These are phyloP conservation scores for Nyctanthes arbortristis DNA, from an alignment of 257 asterid genomes.

Conservation along the genomic window DNA sequence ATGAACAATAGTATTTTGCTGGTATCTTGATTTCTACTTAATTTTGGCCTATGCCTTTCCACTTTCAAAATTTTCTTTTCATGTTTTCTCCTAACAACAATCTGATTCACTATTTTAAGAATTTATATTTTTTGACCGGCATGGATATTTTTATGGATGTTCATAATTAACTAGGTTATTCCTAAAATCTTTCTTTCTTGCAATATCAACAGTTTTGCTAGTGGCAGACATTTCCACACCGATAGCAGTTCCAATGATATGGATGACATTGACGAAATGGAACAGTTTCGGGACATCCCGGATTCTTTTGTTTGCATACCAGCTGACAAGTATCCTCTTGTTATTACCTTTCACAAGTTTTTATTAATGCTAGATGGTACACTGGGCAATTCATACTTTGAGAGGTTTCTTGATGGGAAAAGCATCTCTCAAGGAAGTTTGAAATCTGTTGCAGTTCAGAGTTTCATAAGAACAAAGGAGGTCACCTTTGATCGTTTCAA, in stretches of 20 bases:
- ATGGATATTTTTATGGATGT: neutral
- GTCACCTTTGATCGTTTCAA: conserved; percentile 56
- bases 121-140: neutral
- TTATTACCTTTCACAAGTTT: conserved; percentile 65
- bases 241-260: conserved; percentile 28
- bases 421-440: conserved; percentile 19
- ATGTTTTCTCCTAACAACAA: too few relatives aligned
- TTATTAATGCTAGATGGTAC: conserved; percentile 78
- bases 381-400: conserved; percentile 51
- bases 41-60: too few relatives aligned
- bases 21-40: neutral
- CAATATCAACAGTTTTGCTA: conserved; percentile 41
- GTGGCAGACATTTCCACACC: conserved; percentile 21
- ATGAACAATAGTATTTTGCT: neutral
- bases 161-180: neutral
- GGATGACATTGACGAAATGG: conserved; percentile 53
- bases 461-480: conserved; percentile 54
- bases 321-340: conserved; percentile 53
- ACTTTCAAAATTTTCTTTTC: too few relatives aligned
- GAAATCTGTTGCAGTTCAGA: conserved; percentile 46
- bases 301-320: conserved; percentile 53
- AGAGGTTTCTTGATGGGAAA: conserved; percentile 42
- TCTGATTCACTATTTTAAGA: too few relatives aligned
- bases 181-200: neutral
- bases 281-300: conserved; percentile 56